phyloP scores from a whole-genome alignment of 768 basidiomycete species.

The Russula emetica region DNA sequence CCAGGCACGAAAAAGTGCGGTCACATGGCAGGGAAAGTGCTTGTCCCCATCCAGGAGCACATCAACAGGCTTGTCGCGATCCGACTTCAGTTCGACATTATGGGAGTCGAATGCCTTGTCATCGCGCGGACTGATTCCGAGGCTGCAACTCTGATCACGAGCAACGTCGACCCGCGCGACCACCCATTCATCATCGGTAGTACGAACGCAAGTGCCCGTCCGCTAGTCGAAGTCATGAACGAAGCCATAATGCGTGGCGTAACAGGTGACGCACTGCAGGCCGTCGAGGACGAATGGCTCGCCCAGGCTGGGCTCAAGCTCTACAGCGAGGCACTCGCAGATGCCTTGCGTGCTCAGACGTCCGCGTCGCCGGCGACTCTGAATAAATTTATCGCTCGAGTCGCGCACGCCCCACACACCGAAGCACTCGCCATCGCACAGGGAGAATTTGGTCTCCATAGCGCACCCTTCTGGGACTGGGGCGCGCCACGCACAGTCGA shows the following conservation, averaged over 20 bases:
- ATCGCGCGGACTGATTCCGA: constrained; percentile 96
- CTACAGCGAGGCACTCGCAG: constrained; percentile 67
- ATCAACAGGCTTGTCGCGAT: constrained; percentile 97
- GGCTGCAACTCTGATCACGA: constrained; percentile 93
- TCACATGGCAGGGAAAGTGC: constrained; percentile 93
- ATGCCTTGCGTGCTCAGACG: constrained; percentile 56
- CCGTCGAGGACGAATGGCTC: constrained; percentile 86
- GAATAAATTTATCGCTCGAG: constrained; percentile 57
- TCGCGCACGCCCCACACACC: constrained; percentile 64
- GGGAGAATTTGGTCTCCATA: constrained; percentile 68
- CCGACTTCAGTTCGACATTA: constrained; percentile 95
- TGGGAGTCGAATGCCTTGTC: constrained; percentile 94
- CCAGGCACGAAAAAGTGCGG: constrained; percentile 96
- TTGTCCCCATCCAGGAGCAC: constrained; percentile 96
- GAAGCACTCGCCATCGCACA: constrained; percentile 72
- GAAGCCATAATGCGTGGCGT: constrained; percentile 80
- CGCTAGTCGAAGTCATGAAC: constrained; percentile 77
- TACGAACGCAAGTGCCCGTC: constrained; percentile 66
- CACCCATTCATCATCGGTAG: constrained; percentile 94
- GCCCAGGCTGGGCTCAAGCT: constrained; percentile 71
- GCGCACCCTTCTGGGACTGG: constrained; percentile 90
- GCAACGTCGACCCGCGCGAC: constrained; percentile 96
- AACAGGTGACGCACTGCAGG: constrained; percentile 75
- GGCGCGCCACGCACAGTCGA: constrained; percentile 91
- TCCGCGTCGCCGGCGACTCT: constrained; percentile 47